Evolutionary conservation across 805 yeast genomes (phyloP).

Genomic region (Myxozyma monticola): DNA sequence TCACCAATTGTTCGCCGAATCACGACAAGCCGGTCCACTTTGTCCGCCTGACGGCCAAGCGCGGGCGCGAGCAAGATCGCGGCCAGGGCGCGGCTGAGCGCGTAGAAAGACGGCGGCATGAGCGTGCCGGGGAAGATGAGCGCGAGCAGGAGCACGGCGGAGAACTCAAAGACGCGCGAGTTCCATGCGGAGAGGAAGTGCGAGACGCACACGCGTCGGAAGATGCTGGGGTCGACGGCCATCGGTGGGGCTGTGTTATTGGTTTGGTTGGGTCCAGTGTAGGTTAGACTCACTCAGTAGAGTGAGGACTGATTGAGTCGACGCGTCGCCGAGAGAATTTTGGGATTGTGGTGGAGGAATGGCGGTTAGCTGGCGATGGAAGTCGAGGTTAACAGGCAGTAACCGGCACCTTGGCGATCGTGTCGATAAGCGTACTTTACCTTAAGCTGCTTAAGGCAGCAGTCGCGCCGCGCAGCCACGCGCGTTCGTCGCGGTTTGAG

Average conservation of each 20-base stretch:
- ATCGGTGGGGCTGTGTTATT: not conserved
- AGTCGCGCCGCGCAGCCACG: no score
- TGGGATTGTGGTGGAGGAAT: no score
- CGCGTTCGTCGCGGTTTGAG: no score
- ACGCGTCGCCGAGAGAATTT: no score
- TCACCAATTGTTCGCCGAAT: slow-evolving; percentile 40
- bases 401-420: no score
- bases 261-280: no score
- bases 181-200: slow-evolving; percentile 45
- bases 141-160: slow-evolving; percentile 42
- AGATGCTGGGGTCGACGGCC: slow-evolving; percentile 10
- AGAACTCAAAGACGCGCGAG: slow-evolving; percentile 44
- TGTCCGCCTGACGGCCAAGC: slow-evolving; percentile 39
- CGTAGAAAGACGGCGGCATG: slow-evolving; percentile 42
- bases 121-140: slow-evolving; percentile 41
- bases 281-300: no score
- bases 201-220: slow-evolving; percentile 33
- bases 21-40: slow-evolving; percentile 36
- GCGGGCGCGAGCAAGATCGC: slow-evolving; percentile 37
- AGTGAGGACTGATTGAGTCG: no score
- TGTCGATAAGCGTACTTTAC: no score
- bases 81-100: slow-evolving; percentile 38
- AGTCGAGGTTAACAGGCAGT: no score
- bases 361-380: no score
- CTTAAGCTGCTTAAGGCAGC: no score